Conservation (phyloP, 768 basidiomycete genomes). For the Saitozyma sp. region DNA sequence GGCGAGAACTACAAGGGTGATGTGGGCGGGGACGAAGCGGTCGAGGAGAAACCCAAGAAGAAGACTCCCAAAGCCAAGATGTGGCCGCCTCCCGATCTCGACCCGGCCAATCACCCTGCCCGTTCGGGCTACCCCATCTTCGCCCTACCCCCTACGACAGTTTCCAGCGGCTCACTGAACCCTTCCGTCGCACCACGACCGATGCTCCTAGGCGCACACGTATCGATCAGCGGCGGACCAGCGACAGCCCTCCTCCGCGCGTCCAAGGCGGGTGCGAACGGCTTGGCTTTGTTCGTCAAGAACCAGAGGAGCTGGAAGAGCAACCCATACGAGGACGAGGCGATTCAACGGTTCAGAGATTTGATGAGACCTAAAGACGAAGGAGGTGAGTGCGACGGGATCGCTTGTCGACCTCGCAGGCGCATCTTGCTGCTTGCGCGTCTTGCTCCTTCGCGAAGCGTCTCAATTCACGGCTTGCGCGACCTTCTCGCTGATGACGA, state of each 20-base stretch:
- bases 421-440: too few relatives aligned
- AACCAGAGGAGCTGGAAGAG: conserved; percentile 79
- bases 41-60: conserved; percentile 1
- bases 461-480: neutral
- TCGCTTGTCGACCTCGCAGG: neutral
- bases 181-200: conserved; percentile 21
- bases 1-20: neutral
- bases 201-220: conserved; percentile 68
- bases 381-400: conserved; percentile 25
- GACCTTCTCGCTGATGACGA: neutral
- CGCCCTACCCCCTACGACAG: conserved; percentile 9
- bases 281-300: conserved; percentile 81
- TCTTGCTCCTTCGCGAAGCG: neutral
- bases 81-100: conserved; percentile 41
- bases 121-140: conserved; percentile 37
- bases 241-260: conserved; percentile 73
- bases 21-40: neutral
- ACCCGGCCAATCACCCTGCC: conserved; percentile 31
- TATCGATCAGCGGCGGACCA: conserved; percentile 76
- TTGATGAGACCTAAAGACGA: neutral
- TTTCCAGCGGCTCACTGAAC: conserved; percentile 9
- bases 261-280: conserved; percentile 70
- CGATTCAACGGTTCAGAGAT: conserved; percentile 51
- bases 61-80: conserved; percentile 37
- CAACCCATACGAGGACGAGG: conserved; percentile 60